A percentile compares a stretch with the other conserved stretches of the same genome.
Conservation (phyloP, 2,329 filamentous ascomycete genomes). For the Ambrosiella xylebori region DNA sequence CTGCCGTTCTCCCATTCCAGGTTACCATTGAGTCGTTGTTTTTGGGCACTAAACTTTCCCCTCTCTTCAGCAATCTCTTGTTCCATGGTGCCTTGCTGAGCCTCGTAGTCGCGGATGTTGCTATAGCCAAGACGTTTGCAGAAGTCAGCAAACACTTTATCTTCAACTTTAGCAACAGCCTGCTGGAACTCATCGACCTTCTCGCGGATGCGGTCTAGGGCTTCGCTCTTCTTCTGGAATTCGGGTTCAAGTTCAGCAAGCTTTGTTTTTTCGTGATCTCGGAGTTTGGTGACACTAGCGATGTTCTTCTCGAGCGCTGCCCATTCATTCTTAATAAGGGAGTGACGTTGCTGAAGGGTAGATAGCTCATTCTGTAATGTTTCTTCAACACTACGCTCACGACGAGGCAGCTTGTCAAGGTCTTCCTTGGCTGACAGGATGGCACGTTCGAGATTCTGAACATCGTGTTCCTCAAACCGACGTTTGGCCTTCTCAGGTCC, state of each 20-base stretch:
- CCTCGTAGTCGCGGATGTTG: constrained; percentile 84
- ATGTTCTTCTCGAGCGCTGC: constrained; percentile 67
- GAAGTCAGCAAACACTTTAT: constrained; percentile 72
- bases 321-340: constrained; percentile 57
- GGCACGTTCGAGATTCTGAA: constrained; percentile 65
- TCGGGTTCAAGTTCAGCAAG: constrained; percentile 63
- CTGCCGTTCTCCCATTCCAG: constrained; percentile 39
- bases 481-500: constrained; percentile 63
- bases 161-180: constrained; percentile 66
- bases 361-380: constrained; percentile 60
- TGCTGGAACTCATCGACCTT: constrained; percentile 35
- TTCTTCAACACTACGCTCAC: constrained; percentile 65
- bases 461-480: constrained; percentile 76
- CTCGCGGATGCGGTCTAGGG: constrained; percentile 40
- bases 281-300: constrained; percentile 65
- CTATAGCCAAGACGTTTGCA: constrained; percentile 74
- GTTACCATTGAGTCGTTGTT: constrained; percentile 50
- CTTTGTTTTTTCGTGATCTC: constrained; percentile 55
- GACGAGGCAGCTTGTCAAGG: constrained; percentile 62
- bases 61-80: constrained; percentile 80
- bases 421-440: constrained; percentile 62
- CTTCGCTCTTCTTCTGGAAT: constrained; percentile 51
- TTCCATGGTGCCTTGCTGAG: constrained; percentile 79
- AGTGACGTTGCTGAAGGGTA: constrained; percentile 60
- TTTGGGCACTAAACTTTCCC: constrained; percentile 71